Conservation (phyloP, 1,284 basidiomycete species). For the Ustilago cynodontis region DNA sequence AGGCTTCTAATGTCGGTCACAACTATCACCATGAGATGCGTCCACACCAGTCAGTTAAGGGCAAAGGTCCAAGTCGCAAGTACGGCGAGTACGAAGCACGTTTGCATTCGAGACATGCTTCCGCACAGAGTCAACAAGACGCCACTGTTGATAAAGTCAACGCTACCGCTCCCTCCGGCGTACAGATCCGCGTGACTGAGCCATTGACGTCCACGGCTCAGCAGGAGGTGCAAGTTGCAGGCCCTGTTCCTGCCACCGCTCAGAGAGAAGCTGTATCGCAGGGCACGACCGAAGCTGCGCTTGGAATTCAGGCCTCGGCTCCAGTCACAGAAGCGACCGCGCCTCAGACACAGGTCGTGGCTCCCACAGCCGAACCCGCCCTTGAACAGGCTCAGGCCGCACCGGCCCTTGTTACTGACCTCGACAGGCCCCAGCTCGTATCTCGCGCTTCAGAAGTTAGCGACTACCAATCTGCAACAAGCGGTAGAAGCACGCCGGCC, state of each 20-base stretch:
- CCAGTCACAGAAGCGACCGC: background rate
- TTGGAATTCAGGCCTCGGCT: background rate
- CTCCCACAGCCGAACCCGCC: background rate
- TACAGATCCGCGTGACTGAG: conserved; percentile 31
- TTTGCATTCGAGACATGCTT: conserved; percentile 37
- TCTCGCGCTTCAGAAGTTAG: conserved; percentile 33
- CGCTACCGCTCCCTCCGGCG: conserved; percentile 20
- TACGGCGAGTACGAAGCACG: conserved; percentile 37
- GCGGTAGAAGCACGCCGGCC: conserved; percentile 41
- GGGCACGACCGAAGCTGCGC: background rate
- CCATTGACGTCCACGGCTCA: background rate
- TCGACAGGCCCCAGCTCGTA: conserved; percentile 25
- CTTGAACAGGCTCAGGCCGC: conserved; percentile 8
- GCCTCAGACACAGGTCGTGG: background rate
- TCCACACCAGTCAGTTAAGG: conserved; percentile 31
- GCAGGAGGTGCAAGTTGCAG: background rate
- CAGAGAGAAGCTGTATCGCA: background rate
- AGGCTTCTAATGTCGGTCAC: conserved; percentile 49
- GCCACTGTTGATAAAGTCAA: background rate
- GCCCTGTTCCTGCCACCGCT: background rate
- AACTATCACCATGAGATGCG: conserved; percentile 51
- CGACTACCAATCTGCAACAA: conserved; percentile 46
- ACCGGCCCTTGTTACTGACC: background rate
- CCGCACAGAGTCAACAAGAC: conserved; percentile 22
- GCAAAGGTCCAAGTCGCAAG: conserved; percentile 32